Percentiles rank a stretch among this genome's conserved stretches.
Evolutionary conservation across 768 basidiomycete genomes (phyloP).

Genomic region (Rossbeevera mucosa): DNA sequence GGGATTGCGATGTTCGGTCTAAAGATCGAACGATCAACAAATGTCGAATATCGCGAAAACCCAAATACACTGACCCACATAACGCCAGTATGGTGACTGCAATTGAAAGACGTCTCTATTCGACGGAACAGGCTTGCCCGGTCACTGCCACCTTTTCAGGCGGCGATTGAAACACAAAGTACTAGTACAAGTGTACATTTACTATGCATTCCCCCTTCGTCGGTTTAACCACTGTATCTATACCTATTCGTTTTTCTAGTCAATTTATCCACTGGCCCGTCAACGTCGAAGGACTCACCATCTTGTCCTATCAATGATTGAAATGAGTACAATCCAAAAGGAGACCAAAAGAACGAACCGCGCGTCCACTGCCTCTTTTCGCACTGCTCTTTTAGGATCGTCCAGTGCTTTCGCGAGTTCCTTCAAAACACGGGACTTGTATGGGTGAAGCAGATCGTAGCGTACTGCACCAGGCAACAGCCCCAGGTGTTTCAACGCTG

Average conservation of each 20-base stretch:
- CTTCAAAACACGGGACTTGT: conserved; percentile 67
- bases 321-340: background rate
- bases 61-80: conserved; percentile 30
- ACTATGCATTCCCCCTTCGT: too few species aligned
- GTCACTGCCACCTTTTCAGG: conserved; percentile 10
- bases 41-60: background rate
- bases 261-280: background rate
- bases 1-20: conserved; percentile 93
- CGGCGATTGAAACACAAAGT: conserved; percentile 29
- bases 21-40: conserved; percentile 4
- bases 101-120: background rate
- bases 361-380: conserved; percentile 87
- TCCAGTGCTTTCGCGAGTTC: conserved; percentile 75
- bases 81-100: conserved; percentile 1
- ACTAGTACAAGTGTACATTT: too few species aligned
- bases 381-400: conserved; percentile 81
- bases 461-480: conserved; percentile 71
- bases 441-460: conserved; percentile 79
- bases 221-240: conserved; percentile 25
- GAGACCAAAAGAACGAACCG: conserved; percentile 32
- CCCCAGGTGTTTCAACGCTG: conserved; percentile 71
- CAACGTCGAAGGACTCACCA: conserved; percentile 14
- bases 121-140: background rate
- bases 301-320: conserved; percentile 23
- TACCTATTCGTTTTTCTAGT: conserved; percentile 18